Base-by-base conservation (phyloP, 2,329 filamentous ascomycete genomes). In the Endoconidiophora laricicola region DNA sequence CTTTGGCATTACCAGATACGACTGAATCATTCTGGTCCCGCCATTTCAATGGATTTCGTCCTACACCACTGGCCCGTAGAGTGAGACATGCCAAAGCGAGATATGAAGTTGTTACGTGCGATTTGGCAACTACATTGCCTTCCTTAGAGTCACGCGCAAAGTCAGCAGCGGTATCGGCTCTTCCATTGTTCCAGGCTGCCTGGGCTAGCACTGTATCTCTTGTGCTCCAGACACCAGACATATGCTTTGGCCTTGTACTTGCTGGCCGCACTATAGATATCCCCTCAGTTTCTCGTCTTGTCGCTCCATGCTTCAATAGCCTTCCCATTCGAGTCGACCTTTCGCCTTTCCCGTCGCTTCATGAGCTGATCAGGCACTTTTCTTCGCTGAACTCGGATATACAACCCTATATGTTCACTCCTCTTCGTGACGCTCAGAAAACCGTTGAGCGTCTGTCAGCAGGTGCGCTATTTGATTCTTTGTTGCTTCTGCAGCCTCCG, bases 281-380 rank as follows among this genome's bases (percentile, higher is more conserved):
- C 2, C 72, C 81, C 4, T 74, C 73, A 0, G 68, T 90, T 9
- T 79, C 88, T 37, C 68, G 71, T 3, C 72, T 94, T 4, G 75
- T 93, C n/a, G 86, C 85, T 0, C 88, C 88, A 0, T 94, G 86
- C 61, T 94, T 95, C 69, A 95, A 94, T 60, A 94, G 88, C 0
- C 65, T 94, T 10, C 86, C 88, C 0, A 60, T 87, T 1, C 74
- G 86, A 23, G 65, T 78, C 14, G 64, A 76, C 29, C 54, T 83
- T 7, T 63, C 69, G 1, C 59, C 60, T 2, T 61, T 61, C 2
- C 66, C 62, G 1, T 71, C 69, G 14, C 78, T 79, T 40, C 9
- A 51, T 20, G 38, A 79, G 4, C 60, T 87, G 9, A 64, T 82
- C 23, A 74, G 72, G 51, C 61, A 65, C 2, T 69, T 86, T 2